Base-by-base conservation (phyloP, 1,284 basidiomycete species). In the Cryptococcus depauperatus region DNA sequence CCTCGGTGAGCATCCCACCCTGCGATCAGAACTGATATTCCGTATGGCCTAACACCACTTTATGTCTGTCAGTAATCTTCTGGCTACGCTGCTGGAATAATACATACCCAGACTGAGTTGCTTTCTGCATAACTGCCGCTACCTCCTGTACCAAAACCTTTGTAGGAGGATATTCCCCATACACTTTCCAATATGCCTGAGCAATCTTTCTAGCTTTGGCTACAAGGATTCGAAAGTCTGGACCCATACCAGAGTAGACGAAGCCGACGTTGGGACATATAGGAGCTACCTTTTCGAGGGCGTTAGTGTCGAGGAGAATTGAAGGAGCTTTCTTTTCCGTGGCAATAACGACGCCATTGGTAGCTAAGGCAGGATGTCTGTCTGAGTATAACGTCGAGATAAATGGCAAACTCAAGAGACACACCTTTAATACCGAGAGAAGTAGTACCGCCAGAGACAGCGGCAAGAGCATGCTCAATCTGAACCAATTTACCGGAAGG, bases 321-420 rank as follows among this genome's bases (percentile, higher is more conserved):
- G 95, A 98, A 14, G 92, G 90, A 8, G 91, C 82, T 74, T 97
- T 97, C 82, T 98, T 98, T 76, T 98, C 95, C 3, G 95, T 97
- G 23, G 95, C 95, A 58, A 99, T 91, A 52, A 99, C 95, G 59
- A 99, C 91, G 44, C 95, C 95, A 71, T 98, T 97, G 34, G 92
- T 87, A 28, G 95, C 92, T 96, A 69, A 25, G 26, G 4, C 18
- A 10, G n/a, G 19, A 35, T 16, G 18, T 5, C 35, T 22, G n/a
- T n/a, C 27, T 43, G 21, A 25, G 29, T 13, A n/a, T n/a, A n/a
- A n/a, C n/a, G n/a, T 19, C 33, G 11, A 33, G 16, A 29, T 28
- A 16, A 25, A 14, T 13, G 40, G 19, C 33, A 32, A 22, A n/a
- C n/a, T n/a, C n/a, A n/a, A n/a, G 18, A 37, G 18, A 61, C 70